Evolutionary conservation across 805 yeast species (phyloP).

Genomic region (Cyberlindnera euphorbiae): DNA sequence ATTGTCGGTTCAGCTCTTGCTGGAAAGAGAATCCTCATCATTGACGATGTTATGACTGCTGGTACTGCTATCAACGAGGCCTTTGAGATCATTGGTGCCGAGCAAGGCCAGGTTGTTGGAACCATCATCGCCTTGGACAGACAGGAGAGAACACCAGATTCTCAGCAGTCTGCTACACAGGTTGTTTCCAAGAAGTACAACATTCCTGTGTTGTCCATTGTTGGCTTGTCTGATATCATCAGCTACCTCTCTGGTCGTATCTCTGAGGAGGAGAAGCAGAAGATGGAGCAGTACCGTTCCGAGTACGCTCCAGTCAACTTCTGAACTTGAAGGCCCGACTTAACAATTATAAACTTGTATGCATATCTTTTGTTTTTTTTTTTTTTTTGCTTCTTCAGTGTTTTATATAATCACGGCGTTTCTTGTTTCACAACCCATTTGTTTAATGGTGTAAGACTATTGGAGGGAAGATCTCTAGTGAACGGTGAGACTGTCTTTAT

Average conservation of each 20-base stretch:
- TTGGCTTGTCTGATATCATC: constrained; percentile 70
- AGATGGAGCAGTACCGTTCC: constrained; percentile 53
- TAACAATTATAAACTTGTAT: too few relatives aligned
- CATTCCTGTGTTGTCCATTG: constrained; percentile 83
- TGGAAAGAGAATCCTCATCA: constrained; percentile 72
- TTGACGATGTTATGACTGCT: constrained; percentile 97
- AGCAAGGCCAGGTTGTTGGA: constrained; percentile 73
- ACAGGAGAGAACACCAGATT: constrained; percentile 77
- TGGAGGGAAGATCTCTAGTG: too few relatives aligned
- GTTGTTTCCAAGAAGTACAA: constrained; percentile 65
- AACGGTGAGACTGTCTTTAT: too few relatives aligned
- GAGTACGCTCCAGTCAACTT: constrained; percentile 29
- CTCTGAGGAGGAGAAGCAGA: constrained; percentile 49
- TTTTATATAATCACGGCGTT: too few relatives aligned
- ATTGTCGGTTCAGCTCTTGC: constrained; percentile 81
- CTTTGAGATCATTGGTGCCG: constrained; percentile 64
- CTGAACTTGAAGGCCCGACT: too few relatives aligned
- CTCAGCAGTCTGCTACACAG: constrained; percentile 72
- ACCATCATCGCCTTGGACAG: constrained; percentile 90
- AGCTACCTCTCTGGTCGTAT: constrained; percentile 52
- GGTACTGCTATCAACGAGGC: constrained; percentile 98
- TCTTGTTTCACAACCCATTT: too few relatives aligned
- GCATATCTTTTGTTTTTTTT: too few relatives aligned
- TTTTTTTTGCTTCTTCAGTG: too few relatives aligned
- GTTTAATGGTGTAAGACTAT: too few relatives aligned